Percentiles rank a stretch among this genome's conserved stretches.
Evolutionary conservation across 352 stramenopile genomes (phyloP).

Genomic region (Globisporangium recalcitrans): DNA sequence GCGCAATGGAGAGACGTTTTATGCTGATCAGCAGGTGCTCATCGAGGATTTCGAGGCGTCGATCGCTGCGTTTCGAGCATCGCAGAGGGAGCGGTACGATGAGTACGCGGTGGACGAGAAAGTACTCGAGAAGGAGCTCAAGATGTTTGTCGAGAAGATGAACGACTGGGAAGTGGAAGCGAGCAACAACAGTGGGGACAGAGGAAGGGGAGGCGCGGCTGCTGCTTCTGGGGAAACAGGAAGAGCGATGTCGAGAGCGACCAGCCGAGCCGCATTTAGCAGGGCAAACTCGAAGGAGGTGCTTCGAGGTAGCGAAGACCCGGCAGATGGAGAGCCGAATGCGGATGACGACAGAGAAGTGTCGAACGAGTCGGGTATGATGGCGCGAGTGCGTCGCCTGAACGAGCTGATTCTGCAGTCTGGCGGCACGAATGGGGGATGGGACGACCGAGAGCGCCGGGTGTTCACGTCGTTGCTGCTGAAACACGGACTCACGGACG

Average conservation of each 20-base stretch:
- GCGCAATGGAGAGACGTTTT: slow-evolving; percentile 38
- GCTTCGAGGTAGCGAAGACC: not conserved
- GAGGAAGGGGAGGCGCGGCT: not conserved
- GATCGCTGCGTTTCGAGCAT: slow-evolving; percentile 30
- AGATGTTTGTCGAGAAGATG: slow-evolving; percentile 34
- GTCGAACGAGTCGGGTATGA: slow-evolving; percentile 26
- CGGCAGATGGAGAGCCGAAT: not conserved
- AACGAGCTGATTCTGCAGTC: slow-evolving; percentile 53
- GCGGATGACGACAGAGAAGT: not conserved
- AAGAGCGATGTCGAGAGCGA: not conserved
- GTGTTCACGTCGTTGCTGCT: slow-evolving; percentile 38
- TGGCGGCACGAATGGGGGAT: slow-evolving; percentile 47
- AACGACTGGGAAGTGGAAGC: slow-evolving; percentile 34
- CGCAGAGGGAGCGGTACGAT: slow-evolving; percentile 39
- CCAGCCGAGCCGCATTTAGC: not conserved
- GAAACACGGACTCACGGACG: slow-evolving; percentile 43
- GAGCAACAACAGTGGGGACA: not conserved
- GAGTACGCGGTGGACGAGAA: slow-evolving; percentile 49
- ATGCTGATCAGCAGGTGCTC: slow-evolving; percentile 38
- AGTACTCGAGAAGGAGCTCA: slow-evolving; percentile 48
- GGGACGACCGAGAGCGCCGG: slow-evolving; percentile 51
- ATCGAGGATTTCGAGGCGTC: slow-evolving; percentile 50
- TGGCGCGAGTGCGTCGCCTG: slow-evolving; percentile 41
- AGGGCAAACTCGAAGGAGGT: not conserved
- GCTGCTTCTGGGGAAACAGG: not conserved